Percentiles rank a stretch among this genome's conserved stretches.
These are phyloP conservation scores for Cladosporium sp. DNA, from an alignment of 2,329 filamentous ascomycete species.

Conservation along the genomic window DNA sequence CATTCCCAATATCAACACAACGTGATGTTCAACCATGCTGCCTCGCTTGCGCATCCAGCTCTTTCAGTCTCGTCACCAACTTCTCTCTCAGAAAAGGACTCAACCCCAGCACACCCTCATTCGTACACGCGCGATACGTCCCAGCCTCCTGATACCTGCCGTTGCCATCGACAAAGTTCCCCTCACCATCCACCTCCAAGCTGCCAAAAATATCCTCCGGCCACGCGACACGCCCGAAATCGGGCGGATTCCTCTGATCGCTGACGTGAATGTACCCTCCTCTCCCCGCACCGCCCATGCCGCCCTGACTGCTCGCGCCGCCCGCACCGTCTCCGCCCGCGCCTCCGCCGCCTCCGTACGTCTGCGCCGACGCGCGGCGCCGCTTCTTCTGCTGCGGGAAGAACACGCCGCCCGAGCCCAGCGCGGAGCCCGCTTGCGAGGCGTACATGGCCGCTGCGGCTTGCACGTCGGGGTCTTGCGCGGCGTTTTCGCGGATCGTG, in stretches of 20 bases:
- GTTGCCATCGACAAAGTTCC: conserved; percentile 52
- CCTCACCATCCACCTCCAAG: conserved; percentile 56
- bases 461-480: conserved; percentile 52
- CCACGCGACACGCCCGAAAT: conserved; percentile 61
- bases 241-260: conserved; percentile 56
- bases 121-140: conserved; percentile 58
- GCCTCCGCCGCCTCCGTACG: conserved; percentile 34
- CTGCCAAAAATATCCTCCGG: conserved; percentile 65
- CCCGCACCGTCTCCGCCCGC: conserved; percentile 47
- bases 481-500: conserved; percentile 51
- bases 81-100: conserved; percentile 32
- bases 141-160: conserved; percentile 59
- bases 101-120: conserved; percentile 50
- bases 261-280: conserved; percentile 63
- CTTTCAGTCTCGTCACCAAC: conserved; percentile 29
- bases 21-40: background rate
- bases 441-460: conserved; percentile 58
- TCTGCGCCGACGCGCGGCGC: conserved; percentile 20
- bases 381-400: conserved; percentile 35
- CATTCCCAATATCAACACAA: too few species aligned
- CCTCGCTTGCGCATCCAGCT: conserved; percentile 28
- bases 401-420: conserved; percentile 49
- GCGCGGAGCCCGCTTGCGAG: conserved; percentile 53
- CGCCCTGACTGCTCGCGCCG: conserved; percentile 56
- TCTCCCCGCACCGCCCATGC: conserved; percentile 52